Evolutionary conservation across 2,329 filamentous ascomycete genomes (phyloP), one percentile per base, ranked within the genome.

Genomic region (Fonsecaea erecta): DNA sequence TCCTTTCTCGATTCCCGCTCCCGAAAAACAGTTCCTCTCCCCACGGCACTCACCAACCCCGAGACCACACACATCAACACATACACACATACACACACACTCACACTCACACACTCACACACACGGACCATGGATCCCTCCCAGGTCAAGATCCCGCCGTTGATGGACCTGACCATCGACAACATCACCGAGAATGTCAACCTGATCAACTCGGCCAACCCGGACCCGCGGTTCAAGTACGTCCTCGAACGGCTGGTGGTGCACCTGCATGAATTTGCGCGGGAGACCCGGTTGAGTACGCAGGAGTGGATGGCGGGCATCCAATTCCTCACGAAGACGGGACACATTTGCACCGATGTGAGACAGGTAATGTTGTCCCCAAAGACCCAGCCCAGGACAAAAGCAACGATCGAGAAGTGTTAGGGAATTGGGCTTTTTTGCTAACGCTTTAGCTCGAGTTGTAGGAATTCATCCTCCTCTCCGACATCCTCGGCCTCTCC

Each of bases 231-330:
- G 21, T 79, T 91, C 67, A 89, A 86, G 68, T 93, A 91, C 75
- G 76, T 95, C 52, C 84, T 94, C 74, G 86, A 90, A 71, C 83
- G 89, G 18, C 83, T 93, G 14, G 89, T 93, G 54, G 85, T 86
- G 12, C 91, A 95, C 77, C 80, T 94, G 1, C 91, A 95, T 77
- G 90, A 93, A 78, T 94, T 93, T 75, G 90, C 90, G 4, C 84
- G 90, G 61, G 91, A 94, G 77, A 93, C 90, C 1, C 82, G 90
- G 32, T 82, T 94, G 35, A 90, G 87, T 75, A 90, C 88, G 3
- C 82, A 86, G 2, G 91, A 95, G 80, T 94, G 91, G 91, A 90
- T 90, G 87, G 80, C 84, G 0, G 89, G 86, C 1, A 82, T 94
- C 61, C 78, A 85, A 51, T 94, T 93, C 78, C 79, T 94, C 30